phyloP scores from a whole-genome alignment of 1,284 basidiomycete genomes.

The Naganishia sp. region DNA sequence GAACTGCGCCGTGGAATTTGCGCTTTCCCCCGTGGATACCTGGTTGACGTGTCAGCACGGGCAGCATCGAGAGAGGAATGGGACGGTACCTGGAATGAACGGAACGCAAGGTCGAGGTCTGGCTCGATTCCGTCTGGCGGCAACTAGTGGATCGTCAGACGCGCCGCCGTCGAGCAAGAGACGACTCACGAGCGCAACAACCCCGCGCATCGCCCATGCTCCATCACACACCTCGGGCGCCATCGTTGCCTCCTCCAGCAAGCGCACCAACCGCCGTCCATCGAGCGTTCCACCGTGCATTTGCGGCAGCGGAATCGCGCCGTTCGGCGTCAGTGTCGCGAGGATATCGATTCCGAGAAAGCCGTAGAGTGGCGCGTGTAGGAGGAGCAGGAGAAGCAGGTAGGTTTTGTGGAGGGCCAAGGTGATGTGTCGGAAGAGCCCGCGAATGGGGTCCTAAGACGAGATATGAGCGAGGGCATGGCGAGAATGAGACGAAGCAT shows the following conservation, averaged over 20 bases:
- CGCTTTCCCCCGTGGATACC: constrained; percentile 32
- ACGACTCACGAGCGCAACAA: constrained; percentile 69
- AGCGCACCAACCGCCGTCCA: constrained; percentile 71
- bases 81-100: constrained; percentile 40
- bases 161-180: too few species aligned
- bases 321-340: not conserved
- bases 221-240: constrained; percentile 60
- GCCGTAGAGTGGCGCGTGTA: constrained; percentile 15
- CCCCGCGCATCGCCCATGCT: constrained; percentile 69
- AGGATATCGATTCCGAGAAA: constrained; percentile 21
- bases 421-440: not conserved
- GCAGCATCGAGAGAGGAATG: too few species aligned
- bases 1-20: constrained; percentile 77
- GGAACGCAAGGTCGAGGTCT: constrained; percentile 43
- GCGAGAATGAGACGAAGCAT: too few species aligned
- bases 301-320: constrained; percentile 23
- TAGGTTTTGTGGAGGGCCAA: constrained; percentile 1
- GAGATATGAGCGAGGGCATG: not conserved
- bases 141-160: constrained; percentile 43
- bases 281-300: constrained; percentile 34
- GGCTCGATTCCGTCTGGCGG: constrained; percentile 48
- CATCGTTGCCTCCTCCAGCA: constrained; percentile 67
- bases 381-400: constrained; percentile 13
- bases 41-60: constrained; percentile 10
- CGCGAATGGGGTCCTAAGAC: not conserved